Base-by-base conservation (phyloP, 169 alveolate genomes). In the Cryptosporidium muris region DNA sequence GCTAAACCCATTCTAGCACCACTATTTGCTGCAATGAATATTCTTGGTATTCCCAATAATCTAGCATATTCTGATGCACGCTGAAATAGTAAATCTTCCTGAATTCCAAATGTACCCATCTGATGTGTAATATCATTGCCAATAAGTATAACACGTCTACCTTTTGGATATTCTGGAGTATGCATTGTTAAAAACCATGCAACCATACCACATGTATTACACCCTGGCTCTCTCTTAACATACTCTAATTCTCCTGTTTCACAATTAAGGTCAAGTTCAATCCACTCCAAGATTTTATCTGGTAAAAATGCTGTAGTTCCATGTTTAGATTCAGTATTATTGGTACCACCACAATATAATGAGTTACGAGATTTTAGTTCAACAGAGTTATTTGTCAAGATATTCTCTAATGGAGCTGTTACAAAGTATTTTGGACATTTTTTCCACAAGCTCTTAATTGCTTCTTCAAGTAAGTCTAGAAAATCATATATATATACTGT, bases 1-100 rank as follows among this genome's bases (percentile, higher is more conserved):
- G 92, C 93, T 85, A 94, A 54, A 4, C 95, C 95, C 60, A 94
- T 91, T 49, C 95, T 82, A 0, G 95, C 95, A 36, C 97, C 97
- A 47, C 93, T 89, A 88, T 92, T 92, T 81, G 92, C 91, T 2
- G 95, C 93, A 48, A 92, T 91, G 80, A 89, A 92, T 47, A 92
- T 81, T 16, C 95, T 90, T 1, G 95, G 97, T 5, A 92, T 62
- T 65, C 94, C 94, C 16, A 81, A 88, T 54, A 82, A 74, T 47
- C 97, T 91, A 4, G 97, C 93, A 48, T 88, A 90, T 64, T 90
- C 90, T 5, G 95, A 91, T 54, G 93, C 93, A 34, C 89, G 90
- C 51, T 90, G 91, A 81, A 90, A 92, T 42, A 90, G 64, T 48
- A 88, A 81, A 58, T 90, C 92, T 66, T 91, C 92, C 51, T 74